Conservation (phyloP, 306 rosid species). For the Luffa acutangula region DNA sequence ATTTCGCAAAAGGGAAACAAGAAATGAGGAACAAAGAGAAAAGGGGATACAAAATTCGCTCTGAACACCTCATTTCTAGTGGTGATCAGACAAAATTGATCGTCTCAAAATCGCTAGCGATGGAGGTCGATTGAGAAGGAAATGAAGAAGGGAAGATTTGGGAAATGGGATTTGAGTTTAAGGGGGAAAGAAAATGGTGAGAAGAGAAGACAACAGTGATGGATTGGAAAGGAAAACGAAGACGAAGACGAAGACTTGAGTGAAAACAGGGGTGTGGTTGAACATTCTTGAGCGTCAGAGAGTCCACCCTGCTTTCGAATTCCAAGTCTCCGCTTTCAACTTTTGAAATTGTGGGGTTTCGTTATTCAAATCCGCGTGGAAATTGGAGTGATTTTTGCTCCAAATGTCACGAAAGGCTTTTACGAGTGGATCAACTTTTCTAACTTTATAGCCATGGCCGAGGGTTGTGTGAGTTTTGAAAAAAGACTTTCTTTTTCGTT, state of each 20-base stretch:
- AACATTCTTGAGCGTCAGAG: neutral
- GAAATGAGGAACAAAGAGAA: slow-evolving; percentile 14
- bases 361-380: neutral
- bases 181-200: neutral
- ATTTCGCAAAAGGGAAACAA: slow-evolving; percentile 32
- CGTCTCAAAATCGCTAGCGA: neutral
- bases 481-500: too few relatives aligned
- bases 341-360: neutral
- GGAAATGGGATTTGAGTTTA: neutral
- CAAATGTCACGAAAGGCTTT: neutral
- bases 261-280: neutral
- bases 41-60: neutral
- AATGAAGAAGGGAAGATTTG: neutral
- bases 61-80: neutral
- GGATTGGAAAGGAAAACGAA: neutral
- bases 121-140: neutral
- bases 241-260: neutral
- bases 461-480: neutral
- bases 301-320: neutral
- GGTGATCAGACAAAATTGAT: neutral
- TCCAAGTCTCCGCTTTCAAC: slow-evolving; percentile 2
- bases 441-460: neutral
- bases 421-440: neutral
- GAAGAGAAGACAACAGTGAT: neutral
- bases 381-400: neutral